These are phyloP conservation scores for Mycosphaerella sp. DNA, from an alignment of 2,329 filamentous ascomycete species.

Conservation along the genomic window DNA sequence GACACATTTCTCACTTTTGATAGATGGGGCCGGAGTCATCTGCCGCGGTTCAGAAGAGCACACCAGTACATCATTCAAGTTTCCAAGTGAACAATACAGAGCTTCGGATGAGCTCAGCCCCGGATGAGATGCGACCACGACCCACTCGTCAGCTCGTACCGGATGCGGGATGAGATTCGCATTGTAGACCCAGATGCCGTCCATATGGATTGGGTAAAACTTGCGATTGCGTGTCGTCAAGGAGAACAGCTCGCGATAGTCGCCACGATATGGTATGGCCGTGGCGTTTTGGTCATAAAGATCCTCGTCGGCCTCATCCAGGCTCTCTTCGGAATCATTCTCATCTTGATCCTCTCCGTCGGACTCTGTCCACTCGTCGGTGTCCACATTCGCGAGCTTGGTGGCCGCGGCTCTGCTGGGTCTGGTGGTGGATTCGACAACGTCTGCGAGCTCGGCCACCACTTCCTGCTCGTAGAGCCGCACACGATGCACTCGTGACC, in stretches of 20 bases:
- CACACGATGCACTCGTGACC: too few species aligned
- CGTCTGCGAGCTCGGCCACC: too few species aligned
- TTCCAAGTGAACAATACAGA: background rate
- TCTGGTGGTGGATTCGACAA: too few species aligned
- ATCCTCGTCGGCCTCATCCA: background rate
- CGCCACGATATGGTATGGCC: slow-evolving; percentile 3
- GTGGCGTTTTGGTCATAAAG: background rate
- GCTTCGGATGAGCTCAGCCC: background rate
- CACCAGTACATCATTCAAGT: slow-evolving; percentile 1
- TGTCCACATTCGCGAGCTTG: too few species aligned
- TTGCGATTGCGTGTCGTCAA: slow-evolving; percentile 40
- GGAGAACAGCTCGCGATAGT: slow-evolving; percentile 40
- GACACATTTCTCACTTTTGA: slow-evolving; percentile 39
- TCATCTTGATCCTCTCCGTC: background rate
- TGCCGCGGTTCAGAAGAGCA: slow-evolving; percentile 1
- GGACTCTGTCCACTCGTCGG: too few species aligned
- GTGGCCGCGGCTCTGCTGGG: too few species aligned
- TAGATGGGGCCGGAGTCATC: slow-evolving; percentile 28
- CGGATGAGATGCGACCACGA: slow-evolving; percentile 36
- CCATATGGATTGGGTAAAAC: slow-evolving; percentile 49
- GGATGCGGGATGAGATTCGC: slow-evolving; percentile 55
- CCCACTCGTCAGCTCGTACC: slow-evolving; percentile 41
- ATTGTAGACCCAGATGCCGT: slow-evolving; percentile 41
- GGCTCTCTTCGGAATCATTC: too few species aligned
- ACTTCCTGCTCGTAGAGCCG: too few species aligned